A percentile compares a stretch with the other conserved stretches of the same genome.
These are phyloP conservation scores for Gloeopeniophorella convolvens DNA, from an alignment of 768 basidiomycete genomes.

Conservation along the genomic window DNA sequence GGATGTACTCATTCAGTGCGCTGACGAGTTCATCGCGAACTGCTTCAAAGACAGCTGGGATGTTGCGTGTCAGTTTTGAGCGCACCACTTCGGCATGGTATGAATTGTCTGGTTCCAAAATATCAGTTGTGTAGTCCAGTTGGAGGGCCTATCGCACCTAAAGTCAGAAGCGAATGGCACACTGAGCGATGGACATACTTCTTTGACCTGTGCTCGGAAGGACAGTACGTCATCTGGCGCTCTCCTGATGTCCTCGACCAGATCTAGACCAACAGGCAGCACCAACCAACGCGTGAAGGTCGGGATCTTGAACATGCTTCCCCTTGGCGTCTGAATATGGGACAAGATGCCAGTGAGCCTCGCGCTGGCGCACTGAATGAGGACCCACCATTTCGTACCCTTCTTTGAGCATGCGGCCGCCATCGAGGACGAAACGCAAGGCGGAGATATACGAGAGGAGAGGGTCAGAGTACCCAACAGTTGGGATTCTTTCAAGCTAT, in stretches of 20 bases:
- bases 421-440: slow-evolving; percentile 24
- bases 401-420: slow-evolving; percentile 26
- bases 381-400: slow-evolving; percentile 29
- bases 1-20: slow-evolving; percentile 29
- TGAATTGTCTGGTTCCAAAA: slow-evolving; percentile 10
- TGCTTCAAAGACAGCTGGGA: slow-evolving; percentile 21
- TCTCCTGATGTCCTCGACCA: slow-evolving; percentile 45
- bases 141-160: slow-evolving; percentile 26
- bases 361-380: too few species aligned
- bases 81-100: slow-evolving; percentile 25
- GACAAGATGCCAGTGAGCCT: not conserved
- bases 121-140: slow-evolving; percentile 32
- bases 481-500: slow-evolving; percentile 29
- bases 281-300: slow-evolving; percentile 41
- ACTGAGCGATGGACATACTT: slow-evolving; percentile 27
- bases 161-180: not conserved
- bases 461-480: slow-evolving; percentile 31
- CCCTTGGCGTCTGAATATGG: slow-evolving; percentile 17
- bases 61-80: slow-evolving; percentile 26
- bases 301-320: slow-evolving; percentile 36
- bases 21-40: slow-evolving; percentile 24
- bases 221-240: slow-evolving; percentile 44
- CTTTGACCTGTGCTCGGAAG: slow-evolving; percentile 33
- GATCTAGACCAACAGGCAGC: slow-evolving; percentile 34
- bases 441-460: slow-evolving; percentile 31